These are phyloP conservation scores for Entomortierella lignicola DNA, from an alignment of 192 early-diverging fungal genomes.

Conservation along the genomic window DNA sequence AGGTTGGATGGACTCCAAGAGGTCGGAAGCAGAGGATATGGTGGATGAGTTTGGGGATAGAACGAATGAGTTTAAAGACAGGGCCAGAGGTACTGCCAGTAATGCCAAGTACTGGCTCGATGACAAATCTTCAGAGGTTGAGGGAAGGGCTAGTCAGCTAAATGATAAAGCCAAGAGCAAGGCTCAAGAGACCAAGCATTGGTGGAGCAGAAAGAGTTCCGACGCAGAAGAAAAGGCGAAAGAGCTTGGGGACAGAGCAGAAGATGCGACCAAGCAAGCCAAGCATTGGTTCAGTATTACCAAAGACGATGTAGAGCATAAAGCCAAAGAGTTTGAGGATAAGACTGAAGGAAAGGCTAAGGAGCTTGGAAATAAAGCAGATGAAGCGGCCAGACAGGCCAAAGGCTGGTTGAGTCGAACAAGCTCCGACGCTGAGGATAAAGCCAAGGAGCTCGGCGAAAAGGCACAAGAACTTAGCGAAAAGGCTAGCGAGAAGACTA, in stretches of 20 bases:
- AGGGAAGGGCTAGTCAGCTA: background rate
- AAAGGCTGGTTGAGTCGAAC: conserved; percentile 19
- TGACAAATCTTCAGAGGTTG: conserved; percentile 1
- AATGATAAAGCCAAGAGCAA: background rate
- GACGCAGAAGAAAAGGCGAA: conserved; percentile 16
- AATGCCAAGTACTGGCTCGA: background rate
- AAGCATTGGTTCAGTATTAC: conserved; percentile 20
- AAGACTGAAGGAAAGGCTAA: conserved; percentile 1
- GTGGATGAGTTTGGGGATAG: background rate
- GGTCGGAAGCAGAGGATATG: conserved; percentile 17
- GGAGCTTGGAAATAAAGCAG: background rate
- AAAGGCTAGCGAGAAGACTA: conserved; percentile 7
- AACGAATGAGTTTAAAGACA: background rate
- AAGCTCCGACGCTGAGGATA: conserved; percentile 1
- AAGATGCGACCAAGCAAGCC: background rate
- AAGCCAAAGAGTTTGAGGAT: background rate
- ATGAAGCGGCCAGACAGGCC: conserved; percentile 6
- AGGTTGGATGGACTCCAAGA: conserved; percentile 12
- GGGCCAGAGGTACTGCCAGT: background rate
- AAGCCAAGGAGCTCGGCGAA: conserved; percentile 6
- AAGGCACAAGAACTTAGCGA: conserved; percentile 1
- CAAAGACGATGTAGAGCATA: background rate
- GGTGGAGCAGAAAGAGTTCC: conserved; percentile 9
- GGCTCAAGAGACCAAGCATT: conserved; percentile 12
- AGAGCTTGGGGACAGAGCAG: conserved; percentile 11